Conservation (phyloP, 352 stramenopile genomes). For the Aphanomyces invadans region DNA sequence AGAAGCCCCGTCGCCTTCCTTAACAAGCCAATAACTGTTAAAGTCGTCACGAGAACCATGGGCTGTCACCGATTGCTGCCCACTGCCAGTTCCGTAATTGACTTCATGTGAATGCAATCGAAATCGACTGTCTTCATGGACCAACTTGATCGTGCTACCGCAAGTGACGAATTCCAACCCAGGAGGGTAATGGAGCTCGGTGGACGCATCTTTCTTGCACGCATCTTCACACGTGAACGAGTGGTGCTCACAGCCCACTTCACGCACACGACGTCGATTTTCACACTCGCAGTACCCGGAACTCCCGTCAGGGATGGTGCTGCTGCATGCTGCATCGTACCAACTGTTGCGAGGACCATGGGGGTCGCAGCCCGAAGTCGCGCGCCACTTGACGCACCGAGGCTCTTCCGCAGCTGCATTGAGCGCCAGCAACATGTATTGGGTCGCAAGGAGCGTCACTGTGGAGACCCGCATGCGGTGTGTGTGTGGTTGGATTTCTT, state of each 20-base stretch:
- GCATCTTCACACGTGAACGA: constrained; percentile 66
- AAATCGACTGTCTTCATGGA: constrained; percentile 63
- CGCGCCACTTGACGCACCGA: constrained; percentile 64
- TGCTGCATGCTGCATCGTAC: constrained; percentile 50
- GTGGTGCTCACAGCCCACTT: constrained; percentile 72
- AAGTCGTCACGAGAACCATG: constrained; percentile 62
- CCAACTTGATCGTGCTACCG: constrained; percentile 76
- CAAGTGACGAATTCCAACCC: constrained; percentile 79
- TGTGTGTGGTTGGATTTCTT: too few relatives aligned
- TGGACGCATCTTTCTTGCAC: constrained; percentile 56
- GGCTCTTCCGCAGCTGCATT: constrained; percentile 10
- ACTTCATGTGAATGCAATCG: constrained; percentile 81
- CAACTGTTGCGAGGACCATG: constrained; percentile 54
- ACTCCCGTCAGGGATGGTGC: constrained; percentile 37
- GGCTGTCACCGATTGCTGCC: constrained; percentile 72
- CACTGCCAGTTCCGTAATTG: constrained; percentile 62
- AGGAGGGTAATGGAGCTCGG: constrained; percentile 59
- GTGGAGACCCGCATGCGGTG: neutral
- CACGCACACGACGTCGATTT: constrained; percentile 58
- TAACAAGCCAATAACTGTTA: constrained; percentile 84
- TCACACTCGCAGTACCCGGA: constrained; percentile 80
- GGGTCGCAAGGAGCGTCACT: neutral
- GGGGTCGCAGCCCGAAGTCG: constrained; percentile 57
- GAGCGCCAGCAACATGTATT: neutral
- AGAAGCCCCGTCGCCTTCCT: constrained; percentile 48